These are phyloP conservation scores for Colletotrichum brevisporum DNA, from an alignment of 2,329 filamentous ascomycete species.

Conservation along the genomic window DNA sequence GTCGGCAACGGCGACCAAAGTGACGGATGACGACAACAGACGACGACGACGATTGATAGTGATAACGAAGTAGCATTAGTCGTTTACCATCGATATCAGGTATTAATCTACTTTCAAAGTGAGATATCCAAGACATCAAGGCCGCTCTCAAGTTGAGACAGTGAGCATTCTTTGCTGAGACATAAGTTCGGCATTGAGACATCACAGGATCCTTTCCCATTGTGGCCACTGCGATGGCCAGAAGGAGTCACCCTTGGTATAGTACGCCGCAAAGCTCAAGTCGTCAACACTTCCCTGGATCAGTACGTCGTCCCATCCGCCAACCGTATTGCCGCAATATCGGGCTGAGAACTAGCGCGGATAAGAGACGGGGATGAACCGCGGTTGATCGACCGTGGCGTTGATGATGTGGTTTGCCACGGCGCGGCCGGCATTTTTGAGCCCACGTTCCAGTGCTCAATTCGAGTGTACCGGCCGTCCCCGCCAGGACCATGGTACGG, in stretches of 20 bases:
- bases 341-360: conserved; percentile 89
- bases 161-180: conserved; percentile 83
- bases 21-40: too few species aligned
- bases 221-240: conserved; percentile 88
- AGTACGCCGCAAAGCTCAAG: conserved; percentile 90
- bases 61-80: too few species aligned
- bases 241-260: conserved; percentile 87
- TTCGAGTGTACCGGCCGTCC: conserved; percentile 79
- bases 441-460: conserved; percentile 99
- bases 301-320: conserved; percentile 89
- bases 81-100: too few species aligned
- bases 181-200: conserved; percentile 89
- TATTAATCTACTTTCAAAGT: too few species aligned
- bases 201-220: conserved; percentile 94
- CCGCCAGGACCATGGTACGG: conserved; percentile 94
- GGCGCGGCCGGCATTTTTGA: conserved; percentile 87
- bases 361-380: conserved; percentile 97
- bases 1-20: too few species aligned
- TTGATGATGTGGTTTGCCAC: conserved; percentile 84
- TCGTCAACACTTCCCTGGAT: conserved; percentile 83
- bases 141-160: conserved; percentile 43
- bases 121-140: too few species aligned
- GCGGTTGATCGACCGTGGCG: conserved; percentile 71
- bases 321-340: conserved; percentile 89
- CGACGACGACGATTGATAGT: too few species aligned